These are phyloP conservation scores for Dunaliella sp. DNA, from an alignment of 139 green algal genomes.

Conservation along the genomic window DNA sequence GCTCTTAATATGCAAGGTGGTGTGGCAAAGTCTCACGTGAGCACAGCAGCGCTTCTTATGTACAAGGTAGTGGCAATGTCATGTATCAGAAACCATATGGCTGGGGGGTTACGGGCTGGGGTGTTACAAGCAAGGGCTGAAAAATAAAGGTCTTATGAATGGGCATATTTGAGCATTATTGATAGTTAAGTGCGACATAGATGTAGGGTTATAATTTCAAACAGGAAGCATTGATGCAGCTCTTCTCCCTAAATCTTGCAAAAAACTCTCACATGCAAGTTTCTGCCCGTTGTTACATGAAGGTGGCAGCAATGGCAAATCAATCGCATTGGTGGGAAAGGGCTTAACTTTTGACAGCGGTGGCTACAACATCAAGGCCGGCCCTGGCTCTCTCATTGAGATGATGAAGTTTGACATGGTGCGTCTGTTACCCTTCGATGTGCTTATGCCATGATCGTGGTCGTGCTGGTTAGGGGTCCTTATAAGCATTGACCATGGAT, in stretches of 20 bases:
- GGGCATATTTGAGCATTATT: too few relatives aligned
- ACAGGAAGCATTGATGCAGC: not conserved
- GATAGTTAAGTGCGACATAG: too few relatives aligned
- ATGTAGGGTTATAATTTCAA: not conserved
- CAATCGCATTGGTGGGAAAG: constrained; percentile 86
- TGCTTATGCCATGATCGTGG: not conserved
- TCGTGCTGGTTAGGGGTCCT: not conserved
- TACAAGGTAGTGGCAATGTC: too few relatives aligned
- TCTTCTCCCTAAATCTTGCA: too few relatives aligned
- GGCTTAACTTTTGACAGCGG: constrained; percentile 87
- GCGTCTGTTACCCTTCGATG: not conserved
- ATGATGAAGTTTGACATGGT: constrained; percentile 91
- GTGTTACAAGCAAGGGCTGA: too few relatives aligned
- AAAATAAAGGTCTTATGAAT: too few relatives aligned
- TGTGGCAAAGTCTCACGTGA: too few relatives aligned
- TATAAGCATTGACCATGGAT: not conserved
- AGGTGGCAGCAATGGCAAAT: constrained; percentile 26
- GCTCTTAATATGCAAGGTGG: too few relatives aligned
- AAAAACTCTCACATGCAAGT: not conserved
- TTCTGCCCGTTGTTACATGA: too few relatives aligned
- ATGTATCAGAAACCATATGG: too few relatives aligned
- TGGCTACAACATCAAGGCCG: constrained; percentile 98
- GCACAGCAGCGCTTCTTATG: too few relatives aligned
- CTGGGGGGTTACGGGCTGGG: too few relatives aligned
- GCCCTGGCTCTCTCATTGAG: constrained; percentile 85